A percentile compares a stretch with the other conserved stretches of the same genome.
phyloP scores from a whole-genome alignment of 331 rosid species.

The Arachis monticola region DNA sequence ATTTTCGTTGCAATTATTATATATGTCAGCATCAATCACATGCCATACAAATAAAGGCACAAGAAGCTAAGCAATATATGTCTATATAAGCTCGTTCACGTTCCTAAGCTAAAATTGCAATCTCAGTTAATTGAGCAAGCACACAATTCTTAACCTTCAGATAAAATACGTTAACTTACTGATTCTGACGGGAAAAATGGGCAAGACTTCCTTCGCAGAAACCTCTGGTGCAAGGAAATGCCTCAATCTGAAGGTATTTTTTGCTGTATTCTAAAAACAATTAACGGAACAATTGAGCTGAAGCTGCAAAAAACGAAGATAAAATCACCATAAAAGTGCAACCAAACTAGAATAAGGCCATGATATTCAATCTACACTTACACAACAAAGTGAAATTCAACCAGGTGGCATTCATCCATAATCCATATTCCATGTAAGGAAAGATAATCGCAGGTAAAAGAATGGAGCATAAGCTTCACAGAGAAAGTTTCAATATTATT shows the following conservation, averaged over 20 bases:
- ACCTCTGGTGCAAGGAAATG: constrained; percentile 69
- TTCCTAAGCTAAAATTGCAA: not conserved
- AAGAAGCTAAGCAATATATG: not conserved
- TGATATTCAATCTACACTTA: not conserved
- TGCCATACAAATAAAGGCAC: not conserved
- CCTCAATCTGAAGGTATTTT: constrained; percentile 50
- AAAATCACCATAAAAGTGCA: constrained; percentile 19
- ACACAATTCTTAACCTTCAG: not conserved
- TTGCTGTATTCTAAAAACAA: constrained; percentile 48
- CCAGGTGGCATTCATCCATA: not conserved
- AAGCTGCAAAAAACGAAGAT: constrained; percentile 49
- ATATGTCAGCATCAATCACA: not conserved
- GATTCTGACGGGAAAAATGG: constrained; percentile 46
- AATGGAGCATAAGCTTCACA: too few relatives aligned
- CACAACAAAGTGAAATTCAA: not conserved
- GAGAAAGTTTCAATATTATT: too few relatives aligned
- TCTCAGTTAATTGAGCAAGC: constrained; percentile 21
- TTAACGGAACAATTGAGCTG: constrained; percentile 49
- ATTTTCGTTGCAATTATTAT: not conserved
- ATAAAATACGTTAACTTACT: constrained; percentile 50
- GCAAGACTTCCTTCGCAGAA: constrained; percentile 38
- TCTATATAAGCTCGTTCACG: constrained; percentile 14
- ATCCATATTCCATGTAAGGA: too few relatives aligned
- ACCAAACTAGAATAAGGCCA: not conserved
- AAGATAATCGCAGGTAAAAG: too few relatives aligned